Evolutionary conservation across 164 flowering plant species (phyloP).

Genomic region (Taxillus chinensis): DNA sequence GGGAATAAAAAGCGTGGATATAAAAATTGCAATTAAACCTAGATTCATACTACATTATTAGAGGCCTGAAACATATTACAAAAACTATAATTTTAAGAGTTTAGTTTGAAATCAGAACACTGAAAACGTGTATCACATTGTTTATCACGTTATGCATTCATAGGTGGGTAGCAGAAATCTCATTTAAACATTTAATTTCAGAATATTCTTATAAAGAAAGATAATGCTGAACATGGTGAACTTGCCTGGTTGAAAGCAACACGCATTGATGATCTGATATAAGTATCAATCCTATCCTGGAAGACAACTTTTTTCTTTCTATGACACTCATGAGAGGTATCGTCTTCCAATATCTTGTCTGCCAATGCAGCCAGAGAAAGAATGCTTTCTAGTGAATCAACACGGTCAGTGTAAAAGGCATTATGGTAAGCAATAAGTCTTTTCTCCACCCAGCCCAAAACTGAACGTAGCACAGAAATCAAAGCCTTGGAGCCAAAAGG

Average conservation of each 20-base stretch:
- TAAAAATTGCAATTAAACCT: too few relatives aligned
- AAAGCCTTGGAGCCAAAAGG: constrained; percentile 38
- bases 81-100: too few relatives aligned
- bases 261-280: constrained; percentile 72
- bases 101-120: too few relatives aligned
- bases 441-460: constrained; percentile 74
- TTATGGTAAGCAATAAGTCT: constrained; percentile 69
- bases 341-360: constrained; percentile 56
- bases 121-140: too few relatives aligned
- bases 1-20: too few relatives aligned
- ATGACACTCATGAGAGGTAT: constrained; percentile 51
- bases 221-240: constrained; percentile 7
- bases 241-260: constrained; percentile 82
- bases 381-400: constrained; percentile 43
- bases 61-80: too few relatives aligned
- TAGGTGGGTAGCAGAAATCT: too few relatives aligned
- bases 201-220: too few relatives aligned
- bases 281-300: constrained; percentile 50
- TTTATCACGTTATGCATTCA: too few relatives aligned
- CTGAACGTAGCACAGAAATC: constrained; percentile 38
- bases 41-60: too few relatives aligned
- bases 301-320: constrained; percentile 45
- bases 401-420: constrained; percentile 38
- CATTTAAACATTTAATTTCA: too few relatives aligned
- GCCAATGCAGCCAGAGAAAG: constrained; percentile 49